Evolutionary conservation across 441 rosid genomes (phyloP).

Genomic region (Pelargonium citronellum): DNA sequence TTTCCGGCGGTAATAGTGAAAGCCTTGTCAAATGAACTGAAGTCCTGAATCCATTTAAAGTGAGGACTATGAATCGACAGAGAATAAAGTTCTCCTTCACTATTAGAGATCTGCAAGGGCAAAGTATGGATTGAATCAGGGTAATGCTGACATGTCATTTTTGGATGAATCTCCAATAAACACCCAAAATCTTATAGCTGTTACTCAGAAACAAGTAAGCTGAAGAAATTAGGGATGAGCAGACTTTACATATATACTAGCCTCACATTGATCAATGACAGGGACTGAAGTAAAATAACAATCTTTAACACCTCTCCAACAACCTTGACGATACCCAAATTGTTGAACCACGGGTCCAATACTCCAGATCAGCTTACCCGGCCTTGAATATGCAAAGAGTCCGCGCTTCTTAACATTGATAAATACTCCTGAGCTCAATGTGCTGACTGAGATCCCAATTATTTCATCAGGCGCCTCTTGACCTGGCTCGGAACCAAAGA

Average conservation of each 20-base stretch:
- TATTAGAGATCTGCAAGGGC: constrained; percentile 57
- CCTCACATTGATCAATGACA: constrained; percentile 67
- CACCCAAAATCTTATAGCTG: too few relatives aligned
- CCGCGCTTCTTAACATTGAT: constrained; percentile 53
- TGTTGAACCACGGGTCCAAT: constrained; percentile 56
- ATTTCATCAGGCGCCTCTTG: constrained; percentile 36
- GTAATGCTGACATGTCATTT: too few relatives aligned
- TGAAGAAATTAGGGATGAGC: constrained; percentile 5
- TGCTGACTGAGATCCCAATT: constrained; percentile 57
- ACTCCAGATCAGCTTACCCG: constrained; percentile 59
- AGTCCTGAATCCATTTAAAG: constrained; percentile 70
- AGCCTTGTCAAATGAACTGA: constrained; percentile 47
- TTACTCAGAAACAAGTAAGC: too few relatives aligned
- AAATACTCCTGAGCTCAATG: constrained; percentile 48
- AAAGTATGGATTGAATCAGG: background rate
- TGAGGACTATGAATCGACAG: constrained; percentile 56
- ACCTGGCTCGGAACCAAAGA: constrained; percentile 57
- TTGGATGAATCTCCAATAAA: too few relatives aligned
- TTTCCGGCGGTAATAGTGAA: constrained; percentile 67
- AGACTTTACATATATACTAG: constrained; percentile 60
- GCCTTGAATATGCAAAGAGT: constrained; percentile 46
- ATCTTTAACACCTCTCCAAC: constrained; percentile 42
- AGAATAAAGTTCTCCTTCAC: constrained; percentile 67
- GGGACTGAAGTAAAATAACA: constrained; percentile 67
- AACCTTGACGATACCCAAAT: constrained; percentile 60